A percentile compares a stretch with the other conserved stretches of the same genome.
Evolutionary conservation across 2,329 filamentous ascomycete genomes (phyloP).

Genomic region (Macrophomina phaseolina): DNA sequence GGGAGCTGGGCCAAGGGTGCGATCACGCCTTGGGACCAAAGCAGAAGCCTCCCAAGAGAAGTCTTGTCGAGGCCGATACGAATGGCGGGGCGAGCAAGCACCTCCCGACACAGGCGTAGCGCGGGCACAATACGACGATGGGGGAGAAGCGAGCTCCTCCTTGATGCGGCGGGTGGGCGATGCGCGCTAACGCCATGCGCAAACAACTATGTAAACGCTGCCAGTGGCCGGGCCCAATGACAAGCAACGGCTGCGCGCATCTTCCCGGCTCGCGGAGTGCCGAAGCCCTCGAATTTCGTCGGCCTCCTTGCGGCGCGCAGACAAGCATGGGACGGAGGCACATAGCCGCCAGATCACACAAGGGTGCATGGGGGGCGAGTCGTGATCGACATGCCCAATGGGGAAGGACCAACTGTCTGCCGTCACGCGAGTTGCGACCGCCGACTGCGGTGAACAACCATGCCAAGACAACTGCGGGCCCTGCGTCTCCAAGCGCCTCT

Average conservation of each 20-base stretch:
- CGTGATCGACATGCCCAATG: conserved; percentile 14
- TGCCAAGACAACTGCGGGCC: conserved; percentile 6
- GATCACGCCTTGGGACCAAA: not conserved
- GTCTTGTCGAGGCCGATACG: not conserved
- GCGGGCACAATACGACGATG: conserved; percentile 1
- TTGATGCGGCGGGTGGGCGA: not conserved
- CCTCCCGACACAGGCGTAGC: conserved; percentile 8
- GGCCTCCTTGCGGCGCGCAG: conserved; percentile 14
- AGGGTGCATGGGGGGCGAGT: conserved; percentile 3
- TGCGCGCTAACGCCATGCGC: conserved; percentile 10
- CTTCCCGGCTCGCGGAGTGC: conserved; percentile 4
- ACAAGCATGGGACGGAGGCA: conserved; percentile 12
- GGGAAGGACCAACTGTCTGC: conserved; percentile 17
- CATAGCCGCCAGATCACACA: conserved; percentile 18
- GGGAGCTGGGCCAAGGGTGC: not conserved
- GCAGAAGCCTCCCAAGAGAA: conserved; percentile 10
- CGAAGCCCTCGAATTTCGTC: conserved; percentile 12
- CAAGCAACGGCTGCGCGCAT: not conserved
- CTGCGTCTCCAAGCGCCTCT: not conserved
- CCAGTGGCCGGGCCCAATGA: not conserved
- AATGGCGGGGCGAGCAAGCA: not conserved
- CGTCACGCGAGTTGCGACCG: conserved; percentile 12
- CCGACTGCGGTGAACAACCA: conserved; percentile 1
- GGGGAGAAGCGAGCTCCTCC: not conserved
- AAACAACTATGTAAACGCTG: not conserved